Evolutionary conservation across 2,329 filamentous ascomycete species (phyloP).

Genomic region (Stachybotrys chlorohalonatus): DNA sequence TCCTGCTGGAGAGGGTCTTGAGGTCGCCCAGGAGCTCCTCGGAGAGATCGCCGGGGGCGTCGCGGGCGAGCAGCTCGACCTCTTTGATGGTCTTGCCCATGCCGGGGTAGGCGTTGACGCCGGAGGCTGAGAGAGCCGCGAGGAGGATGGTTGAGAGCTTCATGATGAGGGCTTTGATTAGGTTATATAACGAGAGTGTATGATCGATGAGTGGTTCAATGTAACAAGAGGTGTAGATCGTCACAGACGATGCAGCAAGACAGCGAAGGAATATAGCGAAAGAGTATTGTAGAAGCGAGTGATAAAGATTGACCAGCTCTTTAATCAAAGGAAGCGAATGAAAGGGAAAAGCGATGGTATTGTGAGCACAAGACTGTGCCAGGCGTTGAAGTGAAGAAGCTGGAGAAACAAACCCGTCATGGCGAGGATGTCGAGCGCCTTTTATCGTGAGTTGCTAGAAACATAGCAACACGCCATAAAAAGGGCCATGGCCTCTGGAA

Average conservation of each 20-base stretch:
- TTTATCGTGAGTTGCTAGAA: neutral
- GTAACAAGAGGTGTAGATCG: too few relatives aligned
- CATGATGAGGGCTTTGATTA: constrained; percentile 8
- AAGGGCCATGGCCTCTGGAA: neutral
- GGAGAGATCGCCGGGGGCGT: constrained; percentile 6
- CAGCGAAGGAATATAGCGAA: neutral
- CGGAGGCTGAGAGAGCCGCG: constrained; percentile 10
- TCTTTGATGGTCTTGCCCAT: constrained; percentile 13
- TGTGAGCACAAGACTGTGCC: neutral
- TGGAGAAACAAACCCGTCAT: neutral
- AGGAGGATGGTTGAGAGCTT: constrained; percentile 14
- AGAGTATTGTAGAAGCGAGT: neutral
- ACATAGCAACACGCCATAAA: neutral
- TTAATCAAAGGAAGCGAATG: neutral
- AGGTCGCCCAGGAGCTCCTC: constrained; percentile 30
- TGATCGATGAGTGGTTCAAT: neutral
- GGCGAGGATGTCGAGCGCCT: neutral
- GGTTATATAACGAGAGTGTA: neutral
- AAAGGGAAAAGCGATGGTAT: neutral
- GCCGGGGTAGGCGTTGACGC: constrained; percentile 10
- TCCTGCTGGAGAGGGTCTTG: constrained; percentile 12
- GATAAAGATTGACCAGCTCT: neutral
- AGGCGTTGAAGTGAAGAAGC: neutral
- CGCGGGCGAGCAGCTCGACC: constrained; percentile 8
- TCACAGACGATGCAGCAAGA: neutral